Base-by-base conservation (phyloP, 2,329 filamentous ascomycete genomes). In the Diaporthe citrichinensis region DNA sequence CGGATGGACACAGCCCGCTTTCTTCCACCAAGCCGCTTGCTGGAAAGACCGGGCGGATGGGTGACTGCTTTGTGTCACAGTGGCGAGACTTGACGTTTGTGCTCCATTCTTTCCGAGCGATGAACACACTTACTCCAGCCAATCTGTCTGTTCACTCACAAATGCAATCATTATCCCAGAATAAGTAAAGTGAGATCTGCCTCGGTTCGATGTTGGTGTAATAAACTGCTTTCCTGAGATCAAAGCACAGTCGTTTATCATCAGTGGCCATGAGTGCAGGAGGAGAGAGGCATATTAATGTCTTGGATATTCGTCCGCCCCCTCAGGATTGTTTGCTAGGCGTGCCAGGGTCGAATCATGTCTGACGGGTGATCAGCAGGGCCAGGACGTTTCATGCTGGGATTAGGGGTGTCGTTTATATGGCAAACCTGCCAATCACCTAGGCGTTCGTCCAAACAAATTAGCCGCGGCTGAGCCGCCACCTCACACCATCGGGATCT, bases 391-490 rank as follows among this genome's bases (percentile, higher is more conserved):
- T 69, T 69, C 65, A 69, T 55, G 34, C 65, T 17, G 14, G 65
- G 65, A 69, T 69, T 69, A 69, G 65, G 65, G 65, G 49, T 69
- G 65, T 69, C 65, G 49, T 49, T 49, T 68, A 69, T 53, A 57
- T 74, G 31, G 55, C 53, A 23, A 57, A 55, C 9, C 53, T 59
- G 39, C 72, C 72, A 74, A 74, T 74, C 72, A 69, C 10, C 72
- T 61, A 44, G 31, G 25, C 44, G 49, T 69, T 67, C 51, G 51
- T 62, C 72, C 72, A 74, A 58, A 55, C 55, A 44, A 69, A 39
- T 57, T 69, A 69, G 15, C 65, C 65, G 65, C 65, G 34, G 31
- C 65, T 36, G 65, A 69, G 44, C 49, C 65, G 31, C 62, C 61
- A 46, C 14, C 55, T 46, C 28, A 59, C 72, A 57, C 62, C 72